phyloP scores from a whole-genome alignment of 805 yeast species.

The Naumovozyma castellii region DNA sequence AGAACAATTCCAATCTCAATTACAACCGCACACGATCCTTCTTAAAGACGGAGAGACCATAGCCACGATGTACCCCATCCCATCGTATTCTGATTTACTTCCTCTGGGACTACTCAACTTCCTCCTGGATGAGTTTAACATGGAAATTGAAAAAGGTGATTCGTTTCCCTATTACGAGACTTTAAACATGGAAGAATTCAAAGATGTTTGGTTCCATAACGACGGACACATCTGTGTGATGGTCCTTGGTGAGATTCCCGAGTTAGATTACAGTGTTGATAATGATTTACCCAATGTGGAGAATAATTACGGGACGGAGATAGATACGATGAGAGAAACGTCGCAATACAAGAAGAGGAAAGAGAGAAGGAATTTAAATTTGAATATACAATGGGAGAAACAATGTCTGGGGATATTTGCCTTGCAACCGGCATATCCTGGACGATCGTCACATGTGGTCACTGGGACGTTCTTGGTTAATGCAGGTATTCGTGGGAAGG shows the following conservation, averaged over 20 bases:
- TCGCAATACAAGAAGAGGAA: constrained; percentile 22
- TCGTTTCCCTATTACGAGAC: constrained; percentile 81
- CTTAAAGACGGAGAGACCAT: constrained; percentile 84
- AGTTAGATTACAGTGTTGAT: constrained; percentile 31
- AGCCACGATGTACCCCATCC: constrained; percentile 86
- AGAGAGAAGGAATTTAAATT: constrained; percentile 19
- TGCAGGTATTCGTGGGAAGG: constrained; percentile 86
- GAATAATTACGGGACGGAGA: constrained; percentile 14
- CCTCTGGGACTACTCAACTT: constrained; percentile 76
- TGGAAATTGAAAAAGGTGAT: constrained; percentile 84
- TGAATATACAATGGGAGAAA: constrained; percentile 73
- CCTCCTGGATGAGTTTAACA: constrained; percentile 83
- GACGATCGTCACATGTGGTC: constrained; percentile 87
- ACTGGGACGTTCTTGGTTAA: constrained; percentile 83
- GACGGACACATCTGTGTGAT: constrained; percentile 44
- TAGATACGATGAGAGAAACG: constrained; percentile 19
- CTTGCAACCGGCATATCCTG: constrained; percentile 84
- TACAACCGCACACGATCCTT: constrained; percentile 60
- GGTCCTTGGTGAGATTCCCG: constrained; percentile 67
- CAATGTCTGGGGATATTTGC: constrained; percentile 84
- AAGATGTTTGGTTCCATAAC: constrained; percentile 65
- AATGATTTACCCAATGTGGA: constrained; percentile 12
- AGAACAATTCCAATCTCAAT: constrained; percentile 11
- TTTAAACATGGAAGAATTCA: constrained; percentile 65
- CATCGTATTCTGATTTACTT: constrained; percentile 43